Conservation (phyloP, 768 basidiomycete species). For the Boletus sp. region DNA sequence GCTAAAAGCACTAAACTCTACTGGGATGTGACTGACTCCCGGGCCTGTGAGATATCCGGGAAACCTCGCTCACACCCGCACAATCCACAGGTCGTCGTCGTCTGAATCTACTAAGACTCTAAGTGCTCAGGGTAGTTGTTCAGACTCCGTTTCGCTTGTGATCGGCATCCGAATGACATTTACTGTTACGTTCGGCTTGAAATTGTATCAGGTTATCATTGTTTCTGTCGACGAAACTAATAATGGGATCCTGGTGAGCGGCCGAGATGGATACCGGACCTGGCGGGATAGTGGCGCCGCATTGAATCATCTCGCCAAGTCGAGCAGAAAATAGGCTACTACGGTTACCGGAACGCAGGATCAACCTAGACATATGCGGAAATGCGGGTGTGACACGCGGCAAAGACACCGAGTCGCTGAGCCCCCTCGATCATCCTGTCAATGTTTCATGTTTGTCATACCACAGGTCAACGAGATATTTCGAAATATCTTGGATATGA, state of each 20-base stretch:
- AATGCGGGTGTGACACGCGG: slow-evolving; percentile 13
- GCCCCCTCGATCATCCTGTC: slow-evolving; percentile 41
- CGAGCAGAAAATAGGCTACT: slow-evolving; percentile 27
- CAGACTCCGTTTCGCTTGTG: slow-evolving; percentile 8
- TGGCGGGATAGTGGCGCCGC: background rate
- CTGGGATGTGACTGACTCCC: no score
- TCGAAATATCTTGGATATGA: slow-evolving; percentile 10
- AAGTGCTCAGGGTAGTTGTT: background rate
- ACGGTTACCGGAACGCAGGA: slow-evolving; percentile 40
- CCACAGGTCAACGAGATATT: slow-evolving; percentile 8
- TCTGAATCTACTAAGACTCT: background rate
- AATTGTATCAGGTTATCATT: background rate
- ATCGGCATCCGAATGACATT: background rate
- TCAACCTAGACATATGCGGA: slow-evolving; percentile 38
- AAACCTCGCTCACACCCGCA: background rate
- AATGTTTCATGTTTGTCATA: slow-evolving; percentile 44
- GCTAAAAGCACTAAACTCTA: background rate
- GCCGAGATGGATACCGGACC: slow-evolving; percentile 6
- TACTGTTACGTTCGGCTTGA: background rate
- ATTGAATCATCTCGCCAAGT: slow-evolving; percentile 2
- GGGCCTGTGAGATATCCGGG: background rate
- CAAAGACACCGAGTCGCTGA: slow-evolving; percentile 24
- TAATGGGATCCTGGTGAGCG: background rate
- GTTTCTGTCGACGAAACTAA: background rate
- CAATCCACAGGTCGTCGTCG: background rate